Evolutionary conservation across 805 yeast species (phyloP), one percentile per base, ranked within the genome.

Genomic region (Kodamaea laetipori): DNA sequence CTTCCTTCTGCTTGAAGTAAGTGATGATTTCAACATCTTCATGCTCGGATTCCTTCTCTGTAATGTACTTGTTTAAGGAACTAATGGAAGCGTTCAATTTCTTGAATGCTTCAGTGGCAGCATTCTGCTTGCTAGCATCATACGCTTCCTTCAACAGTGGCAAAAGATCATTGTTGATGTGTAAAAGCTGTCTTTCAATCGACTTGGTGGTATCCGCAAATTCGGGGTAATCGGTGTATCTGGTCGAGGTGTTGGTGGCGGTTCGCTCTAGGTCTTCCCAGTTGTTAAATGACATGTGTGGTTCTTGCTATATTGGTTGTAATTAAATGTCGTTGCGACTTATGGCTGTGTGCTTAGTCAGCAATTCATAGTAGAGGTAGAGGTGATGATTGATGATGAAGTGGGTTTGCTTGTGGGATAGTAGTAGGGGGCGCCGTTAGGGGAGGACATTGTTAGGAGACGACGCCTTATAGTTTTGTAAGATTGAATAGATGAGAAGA

Each of bases 1-100:
- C 50, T 45, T 71, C 74, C 50, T 71, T 71, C 45, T 71, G 76
- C 47, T 62, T 58, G 35, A 71, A 58, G 49, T 69, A 69, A 23
- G 53, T 52, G 9, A 71, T 34, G 6, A 66, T 51, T 41, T 71
- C 76, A 11, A 58, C 57, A 48, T 71, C 76, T 48, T 69, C 76
- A 37, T 63, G 71, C 28, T 58, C 58, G 10, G 52, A 19, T 43
- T 66, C 70, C 39, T 65, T 59, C 17, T 56, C 54, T 9, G 50
- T 50, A 12, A 71, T 52, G 46, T 61, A 58, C 4, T 44, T 42
- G 46, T 65, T 64, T 35, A 71, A 50, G 13, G 50, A 41, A 35
- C 60, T 57, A 7, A 68, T 59, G 27, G 50, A 43, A n/a, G 49
- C 58, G 47, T 65, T 68, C 17, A 70, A 34, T 12, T 37, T 44